Evolutionary conservation across 2,329 filamentous ascomycete genomes (phyloP).

Genomic region (Aspergillus pseudotamarii): DNA sequence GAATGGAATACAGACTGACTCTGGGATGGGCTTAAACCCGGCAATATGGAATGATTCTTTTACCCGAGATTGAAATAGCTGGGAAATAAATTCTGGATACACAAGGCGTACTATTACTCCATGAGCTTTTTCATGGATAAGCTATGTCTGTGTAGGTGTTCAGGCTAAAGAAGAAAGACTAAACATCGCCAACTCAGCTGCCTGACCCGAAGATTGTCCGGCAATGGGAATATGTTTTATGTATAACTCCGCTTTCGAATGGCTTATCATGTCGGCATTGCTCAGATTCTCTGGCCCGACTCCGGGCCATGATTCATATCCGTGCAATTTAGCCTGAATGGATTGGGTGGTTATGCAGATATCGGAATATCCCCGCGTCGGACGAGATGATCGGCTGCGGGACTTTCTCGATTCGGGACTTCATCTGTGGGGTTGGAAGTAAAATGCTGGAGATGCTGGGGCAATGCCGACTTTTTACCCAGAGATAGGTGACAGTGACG

Average conservation of each 20-base stretch:
- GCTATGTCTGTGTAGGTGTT: background rate
- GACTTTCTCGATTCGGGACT: conserved; percentile 21
- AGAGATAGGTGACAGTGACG: background rate
- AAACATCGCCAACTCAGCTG: background rate
- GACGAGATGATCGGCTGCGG: conserved; percentile 25
- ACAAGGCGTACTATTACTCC: background rate
- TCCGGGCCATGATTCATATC: too few species aligned
- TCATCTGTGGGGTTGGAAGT: conserved; percentile 13
- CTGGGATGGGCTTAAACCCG: too few species aligned
- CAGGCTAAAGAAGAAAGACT: background rate
- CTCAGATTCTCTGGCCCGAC: background rate
- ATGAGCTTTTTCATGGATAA: background rate
- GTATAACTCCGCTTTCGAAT: background rate
- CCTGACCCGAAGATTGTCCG: background rate
- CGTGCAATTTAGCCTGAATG: conserved; percentile 12
- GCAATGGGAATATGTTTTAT: background rate
- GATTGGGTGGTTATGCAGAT: background rate
- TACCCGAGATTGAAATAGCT: background rate
- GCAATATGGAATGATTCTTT: background rate
- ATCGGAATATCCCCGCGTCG: conserved; percentile 16
- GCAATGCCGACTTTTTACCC: background rate
- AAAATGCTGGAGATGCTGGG: background rate
- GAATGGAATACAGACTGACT: too few species aligned
- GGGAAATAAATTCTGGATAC: background rate
- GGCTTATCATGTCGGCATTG: background rate